Evolutionary conservation across 495 filamentous ascomycete species (phyloP).

Genomic region (Penicillium parvum): DNA sequence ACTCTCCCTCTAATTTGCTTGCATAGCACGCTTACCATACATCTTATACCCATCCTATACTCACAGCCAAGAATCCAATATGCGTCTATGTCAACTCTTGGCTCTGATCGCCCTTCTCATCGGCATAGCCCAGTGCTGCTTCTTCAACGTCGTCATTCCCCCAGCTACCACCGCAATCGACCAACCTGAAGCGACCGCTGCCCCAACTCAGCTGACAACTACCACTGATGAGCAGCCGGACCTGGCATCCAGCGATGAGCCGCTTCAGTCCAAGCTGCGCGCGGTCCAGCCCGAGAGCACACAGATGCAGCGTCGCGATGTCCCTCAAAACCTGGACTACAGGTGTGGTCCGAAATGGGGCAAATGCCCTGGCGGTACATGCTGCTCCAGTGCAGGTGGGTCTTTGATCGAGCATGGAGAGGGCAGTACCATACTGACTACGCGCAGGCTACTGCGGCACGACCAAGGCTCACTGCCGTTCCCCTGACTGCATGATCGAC

Average conservation of each 20-base stretch:
- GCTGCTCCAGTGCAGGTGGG: slow-evolving; percentile 61
- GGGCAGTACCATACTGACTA: slow-evolving; percentile 9
- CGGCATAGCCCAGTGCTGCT: slow-evolving; percentile 1
- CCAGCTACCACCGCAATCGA: neutral
- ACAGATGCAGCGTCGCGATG: slow-evolving; percentile 16
- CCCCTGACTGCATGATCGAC: slow-evolving; percentile 66
- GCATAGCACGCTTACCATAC: slow-evolving; percentile 21
- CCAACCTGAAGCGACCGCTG: neutral
- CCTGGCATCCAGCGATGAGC: neutral
- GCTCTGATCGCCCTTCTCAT: slow-evolving; percentile 9
- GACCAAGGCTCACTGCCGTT: slow-evolving; percentile 56
- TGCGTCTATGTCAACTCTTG: slow-evolving; percentile 21
- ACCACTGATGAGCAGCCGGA: neutral
- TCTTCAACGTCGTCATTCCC: neutral
- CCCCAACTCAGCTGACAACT: neutral
- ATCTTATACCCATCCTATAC: slow-evolving; percentile 17
- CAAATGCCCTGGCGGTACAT: slow-evolving; percentile 52
- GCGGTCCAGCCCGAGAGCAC: neutral
- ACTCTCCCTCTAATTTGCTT: slow-evolving; percentile 1
- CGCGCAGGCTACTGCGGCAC: slow-evolving; percentile 54
- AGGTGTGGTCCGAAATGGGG: slow-evolving; percentile 42
- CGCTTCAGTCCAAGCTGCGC: neutral
- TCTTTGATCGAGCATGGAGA: slow-evolving; percentile 13
- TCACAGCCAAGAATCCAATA: slow-evolving; percentile 17
- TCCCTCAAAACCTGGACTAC: slow-evolving; percentile 15